Base-by-base conservation (phyloP, 495 filamentous ascomycete genomes). In the Jackrogersella multiformis region DNA sequence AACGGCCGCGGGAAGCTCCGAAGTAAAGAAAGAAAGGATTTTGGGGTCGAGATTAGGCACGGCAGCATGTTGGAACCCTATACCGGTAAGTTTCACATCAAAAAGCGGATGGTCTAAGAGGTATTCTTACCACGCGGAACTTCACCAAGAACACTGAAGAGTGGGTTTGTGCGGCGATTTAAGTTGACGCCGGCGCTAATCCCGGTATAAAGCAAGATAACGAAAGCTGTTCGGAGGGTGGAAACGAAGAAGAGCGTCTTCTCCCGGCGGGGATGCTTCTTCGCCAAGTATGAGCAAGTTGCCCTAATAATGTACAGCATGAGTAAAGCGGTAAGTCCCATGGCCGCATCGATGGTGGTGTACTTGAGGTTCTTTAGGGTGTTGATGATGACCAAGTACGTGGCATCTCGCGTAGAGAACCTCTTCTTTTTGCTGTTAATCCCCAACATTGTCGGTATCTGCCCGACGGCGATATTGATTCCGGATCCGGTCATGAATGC, bases 401-500 rank as follows among this genome's bases (percentile, higher is more conserved):
- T 79, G 5, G 77, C 58, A 20, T 80, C 80, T 34, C 83, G 78
- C 2, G 80, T 83, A 45, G 66, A 69, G 44, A 69, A 69, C 5
- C 51, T 45, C 61, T 64, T 69, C 54, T 83, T 83, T 65, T 84
- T 76, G 30, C 67, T 71, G 38, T 76, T 75, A 52, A 84, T 79
- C 15, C 84, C 84, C 61, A 86, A 53, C 53, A 86, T 70, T 21
- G 76, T 73, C 9, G 80, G 79, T 13, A 85, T 73, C 59, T 86
- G 84, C 32, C 83, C 82, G 32, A 78, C 69, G 13, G 78, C 81
- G 46, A 86, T 86, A 48, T 69, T 84, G 63, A 85, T 76, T 61
- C 82, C 82, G 42, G 81, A 79, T 0, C 83, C 84, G 0, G 84
- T 86, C 78, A 86, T 84, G 70, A 86, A 86, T 26, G 83, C 76